Base-by-base conservation (phyloP, 164 flowering plant genomes). In the Stephania yunnanensis region DNA sequence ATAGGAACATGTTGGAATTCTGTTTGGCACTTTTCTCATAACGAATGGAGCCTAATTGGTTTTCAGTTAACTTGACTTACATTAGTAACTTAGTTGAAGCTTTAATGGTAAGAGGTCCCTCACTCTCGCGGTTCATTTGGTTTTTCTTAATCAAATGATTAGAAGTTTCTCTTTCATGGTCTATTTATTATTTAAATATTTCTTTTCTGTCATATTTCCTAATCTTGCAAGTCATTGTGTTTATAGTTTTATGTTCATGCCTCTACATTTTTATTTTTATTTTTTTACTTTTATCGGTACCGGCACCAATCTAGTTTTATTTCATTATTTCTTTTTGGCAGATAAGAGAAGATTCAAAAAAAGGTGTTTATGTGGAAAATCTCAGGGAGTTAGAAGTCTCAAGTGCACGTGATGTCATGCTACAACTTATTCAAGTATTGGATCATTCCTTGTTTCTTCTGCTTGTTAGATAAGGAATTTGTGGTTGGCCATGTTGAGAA, bases 361-460 rank as follows among this genome's bases (percentile, higher is more conserved):
- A 90, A 81, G 98, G 98, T 73, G 88, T 94, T 66, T 82, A 94
- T 86, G 97, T 96, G 70, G 99, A 94, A 63, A 92, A 89, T 81
- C 87, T 92, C 25, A 91, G 71, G 63, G 98, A 96, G 84, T 50
- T 89, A 19, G 98, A 96, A 86, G 99, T 96, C 73, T 74, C 91
- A 75, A 86, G 89, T 87, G 92, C 93, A 69, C 87, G 95, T 36
- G 99, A 95, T 79, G 97, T 93, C 76, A 83, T 95, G 74, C 98
- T 91, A 71, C 99, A 89, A 81, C 92, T 96, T 72, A 81, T 94
- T 87, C 93, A 90, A 83, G 99, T 95, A 80, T 50, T 55, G 66
- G 9, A 19, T 61, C 66, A n/a, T 7, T n/a, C 22, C 29, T 61
- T 17, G 4, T 10, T 6, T 53, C 20, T 65, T 46, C 8, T 46